A percentile compares a stretch with the other conserved stretches of the same genome.
These are phyloP conservation scores for Ascodesmis nigricans DNA, from an alignment of 495 filamentous ascomycete genomes.

Conservation along the genomic window DNA sequence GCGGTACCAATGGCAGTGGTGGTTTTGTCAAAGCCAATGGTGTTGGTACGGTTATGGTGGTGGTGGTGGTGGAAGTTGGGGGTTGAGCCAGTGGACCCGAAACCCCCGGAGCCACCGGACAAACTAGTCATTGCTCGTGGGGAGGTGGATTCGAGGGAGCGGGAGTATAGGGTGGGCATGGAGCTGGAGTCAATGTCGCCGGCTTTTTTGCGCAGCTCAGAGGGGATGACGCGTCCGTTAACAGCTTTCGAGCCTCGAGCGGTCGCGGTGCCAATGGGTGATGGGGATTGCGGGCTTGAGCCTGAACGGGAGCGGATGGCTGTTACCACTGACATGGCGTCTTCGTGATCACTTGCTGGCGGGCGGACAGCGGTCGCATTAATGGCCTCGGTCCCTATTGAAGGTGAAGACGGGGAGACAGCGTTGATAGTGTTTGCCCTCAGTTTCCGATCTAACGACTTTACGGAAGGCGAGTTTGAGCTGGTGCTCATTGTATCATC, in stretches of 20 bases:
- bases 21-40: constrained; percentile 15
- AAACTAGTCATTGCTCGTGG: constrained; percentile 24
- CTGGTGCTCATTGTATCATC: constrained; percentile 3
- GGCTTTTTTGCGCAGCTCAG: too few relatives aligned
- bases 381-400: constrained; percentile 18
- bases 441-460: constrained; percentile 9
- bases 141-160: constrained; percentile 1
- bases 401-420: constrained; percentile 13
- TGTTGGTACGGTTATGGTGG: constrained; percentile 6
- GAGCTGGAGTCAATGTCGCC: constrained; percentile 7
- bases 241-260: too few relatives aligned
- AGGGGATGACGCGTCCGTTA: too few relatives aligned
- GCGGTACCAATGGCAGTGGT: constrained; percentile 44
- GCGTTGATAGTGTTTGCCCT: too few relatives aligned
- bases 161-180: constrained; percentile 1
- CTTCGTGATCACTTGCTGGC: constrained; percentile 14
- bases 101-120: constrained; percentile 26
- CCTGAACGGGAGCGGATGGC: constrained; percentile 16
- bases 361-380: constrained; percentile 19
- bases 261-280: constrained; percentile 7
- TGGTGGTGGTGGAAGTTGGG: constrained; percentile 11
- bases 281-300: constrained; percentile 16
- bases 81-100: constrained; percentile 15
- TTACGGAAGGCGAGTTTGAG: constrained; percentile 10
- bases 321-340: constrained; percentile 12